Percentiles rank a stretch among this genome's conserved stretches.
These are phyloP conservation scores for Podochytrium sp. DNA, from an alignment of 192 early-diverging fungal genomes.

Conservation along the genomic window DNA sequence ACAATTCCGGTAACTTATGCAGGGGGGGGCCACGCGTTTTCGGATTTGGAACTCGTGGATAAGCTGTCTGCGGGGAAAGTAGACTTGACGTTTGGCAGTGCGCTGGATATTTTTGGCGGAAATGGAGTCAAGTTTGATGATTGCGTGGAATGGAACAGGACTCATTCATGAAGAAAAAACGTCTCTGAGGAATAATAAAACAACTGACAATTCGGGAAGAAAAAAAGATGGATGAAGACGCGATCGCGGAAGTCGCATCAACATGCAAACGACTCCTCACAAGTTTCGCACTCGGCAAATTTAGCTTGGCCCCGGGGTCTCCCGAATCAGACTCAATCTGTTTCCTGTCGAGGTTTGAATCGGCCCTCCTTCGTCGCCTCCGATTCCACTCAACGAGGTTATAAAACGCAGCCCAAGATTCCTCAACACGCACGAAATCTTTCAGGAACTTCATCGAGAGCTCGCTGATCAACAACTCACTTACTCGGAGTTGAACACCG, in stretches of 20 bases:
- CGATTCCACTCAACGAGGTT: background rate
- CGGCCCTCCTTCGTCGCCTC: background rate
- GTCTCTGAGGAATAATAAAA: too few species aligned
- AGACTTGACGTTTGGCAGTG: conserved; percentile 94
- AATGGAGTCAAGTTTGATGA: conserved; percentile 77
- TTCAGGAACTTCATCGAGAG: background rate
- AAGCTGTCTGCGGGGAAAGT: conserved; percentile 78
- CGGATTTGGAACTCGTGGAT: conserved; percentile 81
- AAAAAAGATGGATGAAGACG: background rate
- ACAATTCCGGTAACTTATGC: conserved; percentile 93
- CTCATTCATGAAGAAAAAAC: background rate
- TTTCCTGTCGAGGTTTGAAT: background rate
- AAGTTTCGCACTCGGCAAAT: conserved; percentile 20
- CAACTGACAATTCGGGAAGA: background rate
- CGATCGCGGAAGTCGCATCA: background rate
- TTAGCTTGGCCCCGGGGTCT: background rate
- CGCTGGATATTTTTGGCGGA: conserved; percentile 98
- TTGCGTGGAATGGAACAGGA: conserved; percentile 48
- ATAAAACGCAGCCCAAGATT: background rate
- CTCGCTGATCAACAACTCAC: background rate
- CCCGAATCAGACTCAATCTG: background rate
- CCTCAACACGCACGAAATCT: background rate
- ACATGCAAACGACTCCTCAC: conserved; percentile 24
- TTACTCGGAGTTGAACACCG: background rate
- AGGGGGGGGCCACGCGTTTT: conserved; percentile 74